phyloP scores from a whole-genome alignment of 2,329 filamentous ascomycete genomes.

The Zymoseptoria ardabiliae region DNA sequence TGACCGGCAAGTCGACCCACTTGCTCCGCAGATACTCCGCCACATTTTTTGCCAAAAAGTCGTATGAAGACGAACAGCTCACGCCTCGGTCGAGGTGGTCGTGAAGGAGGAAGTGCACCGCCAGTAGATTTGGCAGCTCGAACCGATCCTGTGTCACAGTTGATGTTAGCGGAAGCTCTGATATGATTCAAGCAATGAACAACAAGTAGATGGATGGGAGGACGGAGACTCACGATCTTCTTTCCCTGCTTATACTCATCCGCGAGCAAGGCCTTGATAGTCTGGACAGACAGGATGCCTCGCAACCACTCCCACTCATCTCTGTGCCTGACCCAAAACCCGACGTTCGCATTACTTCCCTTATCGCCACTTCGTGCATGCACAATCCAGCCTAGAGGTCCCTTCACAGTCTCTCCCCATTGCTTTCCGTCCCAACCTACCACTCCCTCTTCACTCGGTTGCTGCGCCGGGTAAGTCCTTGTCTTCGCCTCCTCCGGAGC shows the following conservation, averaged over 20 bases:
- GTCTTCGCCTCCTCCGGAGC: conserved; percentile 27
- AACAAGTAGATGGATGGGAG: too few relatives aligned
- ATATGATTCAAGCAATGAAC: too few relatives aligned
- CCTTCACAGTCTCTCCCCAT: conserved; percentile 32
- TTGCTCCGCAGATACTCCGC: conserved; percentile 27
- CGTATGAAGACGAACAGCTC: conserved; percentile 25
- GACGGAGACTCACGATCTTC: conserved; percentile 23
- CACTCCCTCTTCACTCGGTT: conserved; percentile 27
- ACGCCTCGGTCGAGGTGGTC: conserved; percentile 30
- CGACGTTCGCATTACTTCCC: conserved; percentile 28
- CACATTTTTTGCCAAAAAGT: conserved; percentile 30
- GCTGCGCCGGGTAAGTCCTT: conserved; percentile 25
- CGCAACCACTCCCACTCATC: conserved; percentile 31
- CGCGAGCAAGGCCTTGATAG: conserved; percentile 24
- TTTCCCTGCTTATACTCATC: conserved; percentile 28
- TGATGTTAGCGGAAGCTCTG: background rate
- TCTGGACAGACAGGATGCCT: conserved; percentile 21
- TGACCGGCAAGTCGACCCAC: conserved; percentile 25
- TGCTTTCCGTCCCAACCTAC: conserved; percentile 2
- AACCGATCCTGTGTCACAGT: conserved; percentile 22
- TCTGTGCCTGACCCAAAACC: conserved; percentile 35
- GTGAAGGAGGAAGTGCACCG: conserved; percentile 30
- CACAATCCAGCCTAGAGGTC: conserved; percentile 33
- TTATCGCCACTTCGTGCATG: conserved; percentile 31
- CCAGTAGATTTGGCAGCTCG: conserved; percentile 27